Evolutionary conservation across 305 asterid species (phyloP), one percentile per base, ranked within the genome.

Genomic region (Plantago lanceolata): DNA sequence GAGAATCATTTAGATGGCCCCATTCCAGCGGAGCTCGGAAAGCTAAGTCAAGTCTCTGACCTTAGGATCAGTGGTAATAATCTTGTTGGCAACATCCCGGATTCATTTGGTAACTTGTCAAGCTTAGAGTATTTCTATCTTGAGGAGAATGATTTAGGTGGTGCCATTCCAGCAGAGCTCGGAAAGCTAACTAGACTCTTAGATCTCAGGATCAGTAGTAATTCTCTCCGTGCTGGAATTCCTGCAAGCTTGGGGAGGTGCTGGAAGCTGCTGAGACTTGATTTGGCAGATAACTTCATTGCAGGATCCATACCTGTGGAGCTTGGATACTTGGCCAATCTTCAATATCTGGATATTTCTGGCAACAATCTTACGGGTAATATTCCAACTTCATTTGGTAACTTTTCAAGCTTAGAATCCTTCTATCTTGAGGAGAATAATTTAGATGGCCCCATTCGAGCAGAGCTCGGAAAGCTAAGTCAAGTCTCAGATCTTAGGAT

Each of bases 351-450:
- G 68, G 64, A 54, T 21, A 53, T 76, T 19, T 48, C 19, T 6
- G 26, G 66, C 67, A 77, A 73, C 63, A 73, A 73, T 61, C 67
- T 71, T 3, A 78, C 79, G 8, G 82, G 79, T 13, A 57, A 57
- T 9, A 57, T 78, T 45, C 77, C 75, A 0, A 17, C 66, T 68
- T 74, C 78, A 37, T 52, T 71, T 26, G 79, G 82, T 0, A 74
- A 74, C 70, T 68, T 71, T 54, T 67, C 75, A 15, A 71, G 65
- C 31, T 20, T 74, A 52, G 70, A 64, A 44, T 49, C 48, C 60
- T 69, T 75, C 13, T 40, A 61, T 50, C 65, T 74, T 31, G 51
- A 15, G 16, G 75, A 69, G 24, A 75, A 66, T 48, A 54, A 67
- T 31, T 48, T 75, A 7, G 26, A 14, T 2, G 79, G 21, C 18